Percentiles rank a stretch among this genome's conserved stretches.
phyloP scores from a whole-genome alignment of 768 basidiomycete species.

The Mycena chlorophos region DNA sequence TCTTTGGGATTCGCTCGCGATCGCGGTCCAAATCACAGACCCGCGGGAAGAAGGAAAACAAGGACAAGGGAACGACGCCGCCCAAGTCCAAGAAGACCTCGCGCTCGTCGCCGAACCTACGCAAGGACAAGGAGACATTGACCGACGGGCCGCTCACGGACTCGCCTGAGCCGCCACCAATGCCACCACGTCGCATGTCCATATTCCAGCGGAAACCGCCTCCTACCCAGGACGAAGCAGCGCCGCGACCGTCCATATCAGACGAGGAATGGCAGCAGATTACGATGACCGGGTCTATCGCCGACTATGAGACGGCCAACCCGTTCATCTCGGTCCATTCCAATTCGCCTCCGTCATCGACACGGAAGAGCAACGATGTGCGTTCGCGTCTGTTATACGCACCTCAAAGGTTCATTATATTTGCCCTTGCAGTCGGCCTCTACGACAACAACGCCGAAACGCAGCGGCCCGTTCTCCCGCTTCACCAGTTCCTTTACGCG shows the following conservation, averaged over 20 bases:
- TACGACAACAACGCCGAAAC: conserved; percentile 3
- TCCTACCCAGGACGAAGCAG: conserved; percentile 2
- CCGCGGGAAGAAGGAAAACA: conserved; percentile 3
- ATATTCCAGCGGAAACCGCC: conserved; percentile 13
- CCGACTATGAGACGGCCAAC: conserved; percentile 14
- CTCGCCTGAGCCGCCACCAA: not conserved
- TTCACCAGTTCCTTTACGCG: conserved; percentile 17
- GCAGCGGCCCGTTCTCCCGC: conserved; percentile 13
- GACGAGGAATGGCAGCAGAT: conserved; percentile 24
- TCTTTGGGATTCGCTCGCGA: conserved; percentile 11
- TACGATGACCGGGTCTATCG: conserved; percentile 22
- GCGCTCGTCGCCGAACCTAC: conserved; percentile 18
- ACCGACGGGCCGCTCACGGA: not conserved
- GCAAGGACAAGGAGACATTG: conserved; percentile 10
- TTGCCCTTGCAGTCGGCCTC: not conserved
- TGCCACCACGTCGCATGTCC: conserved; percentile 11
- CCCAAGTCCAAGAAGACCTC: conserved; percentile 21
- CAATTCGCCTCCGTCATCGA: not conserved
- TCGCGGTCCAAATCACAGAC: conserved; percentile 16
- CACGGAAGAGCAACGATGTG: not conserved
- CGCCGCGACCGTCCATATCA: conserved; percentile 17
- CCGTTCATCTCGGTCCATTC: conserved; percentile 16
- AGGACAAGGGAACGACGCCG: not conserved
- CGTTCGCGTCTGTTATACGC: not conserved
- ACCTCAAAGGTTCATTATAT: not conserved